A percentile compares a stretch with the other conserved stretches of the same genome.
phyloP scores from a whole-genome alignment of 331 rosid genomes.

The Rhamnella rubrinervis region DNA sequence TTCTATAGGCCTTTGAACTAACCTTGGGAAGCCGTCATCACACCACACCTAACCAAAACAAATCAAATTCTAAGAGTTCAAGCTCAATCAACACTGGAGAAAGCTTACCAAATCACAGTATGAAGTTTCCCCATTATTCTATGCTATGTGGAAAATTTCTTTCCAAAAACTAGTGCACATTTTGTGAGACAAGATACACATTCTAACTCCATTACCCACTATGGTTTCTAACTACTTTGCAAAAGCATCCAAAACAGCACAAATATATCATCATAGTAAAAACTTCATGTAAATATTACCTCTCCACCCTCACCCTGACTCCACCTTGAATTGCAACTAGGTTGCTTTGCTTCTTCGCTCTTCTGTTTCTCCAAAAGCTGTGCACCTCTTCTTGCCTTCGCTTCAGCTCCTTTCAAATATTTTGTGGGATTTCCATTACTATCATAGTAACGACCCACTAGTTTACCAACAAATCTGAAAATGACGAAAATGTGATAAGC shows the following conservation, averaged over 20 bases:
- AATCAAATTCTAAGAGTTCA: constrained; percentile 9
- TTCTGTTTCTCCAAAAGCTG: constrained; percentile 93
- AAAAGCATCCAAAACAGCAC: neutral
- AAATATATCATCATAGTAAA: neutral
- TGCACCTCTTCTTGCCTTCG: constrained; percentile 92
- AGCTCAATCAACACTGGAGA: neutral
- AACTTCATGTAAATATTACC: constrained; percentile 41
- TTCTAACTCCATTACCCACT: neutral
- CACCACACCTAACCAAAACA: constrained; percentile 80
- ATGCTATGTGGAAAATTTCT: neutral
- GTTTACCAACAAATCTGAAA: constrained; percentile 74
- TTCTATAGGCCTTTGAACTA: constrained; percentile 78
- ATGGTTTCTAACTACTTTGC: neutral
- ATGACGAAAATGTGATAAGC: neutral
- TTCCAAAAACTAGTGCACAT: neutral
- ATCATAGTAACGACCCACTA: constrained; percentile 82
- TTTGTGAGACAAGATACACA: neutral
- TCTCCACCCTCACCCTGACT: constrained; percentile 89
- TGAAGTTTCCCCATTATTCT: neutral
- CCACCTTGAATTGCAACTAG: constrained; percentile 90
- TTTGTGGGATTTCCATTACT: constrained; percentile 73
- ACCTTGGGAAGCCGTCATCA: constrained; percentile 81
- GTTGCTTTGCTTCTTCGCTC: constrained; percentile 78
- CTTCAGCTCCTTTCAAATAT: constrained; percentile 88
- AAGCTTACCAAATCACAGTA: neutral